Evolutionary conservation across 352 stramenopile species (phyloP), one percentile per base, ranked within the genome.

Genomic region (Phytophthora crassamura): DNA sequence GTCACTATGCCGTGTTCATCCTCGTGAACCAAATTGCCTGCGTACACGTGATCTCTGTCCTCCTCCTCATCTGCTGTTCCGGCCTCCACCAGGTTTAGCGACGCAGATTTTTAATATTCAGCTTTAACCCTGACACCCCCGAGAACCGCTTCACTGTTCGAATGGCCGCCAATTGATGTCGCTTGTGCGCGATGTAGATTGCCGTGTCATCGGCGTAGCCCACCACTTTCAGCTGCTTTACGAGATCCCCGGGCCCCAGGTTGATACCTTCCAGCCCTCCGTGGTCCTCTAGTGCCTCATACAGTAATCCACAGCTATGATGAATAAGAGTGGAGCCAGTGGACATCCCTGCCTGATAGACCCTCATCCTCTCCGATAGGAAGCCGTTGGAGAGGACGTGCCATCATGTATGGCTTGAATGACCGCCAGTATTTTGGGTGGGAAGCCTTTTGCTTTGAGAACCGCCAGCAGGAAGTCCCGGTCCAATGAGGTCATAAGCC

Each of bases 171-270:
- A 14, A 18, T 8, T 63, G 43, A 33, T 49, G 36, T 2, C 16
- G 3, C 1, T 32, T 25, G 16, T 41, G 3, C 2, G 18, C 11
- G 2, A 58, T 39, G 14, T 65, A 65, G 2, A 58, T 58, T 2
- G 57, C 47, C 6, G 47, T 53, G 28, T 58, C 36, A 6, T 64
- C 56, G 9, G 45, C 45, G 30, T 64, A 64, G 0, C 56, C 45
- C 5, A 36, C 52, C 7, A 59, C 20, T 51, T 22, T 40, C 4
- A 59, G 39, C 14, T 30, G 5, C 10, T 6, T 20, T 6, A n/a
- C 6, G 7, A n/a, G 3, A 9, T 6, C 11, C 2, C 25, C 9
- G 4, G 18, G n/a, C 16, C 4, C 28, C 2, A 51, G 52, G 9
- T 14, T 7, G 6, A 59, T 59, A 1, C 52, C 28, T 16, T 33